Conservation (phyloP, 202 grass and related monocot genomes). For the Hordeum pubiflorum region DNA sequence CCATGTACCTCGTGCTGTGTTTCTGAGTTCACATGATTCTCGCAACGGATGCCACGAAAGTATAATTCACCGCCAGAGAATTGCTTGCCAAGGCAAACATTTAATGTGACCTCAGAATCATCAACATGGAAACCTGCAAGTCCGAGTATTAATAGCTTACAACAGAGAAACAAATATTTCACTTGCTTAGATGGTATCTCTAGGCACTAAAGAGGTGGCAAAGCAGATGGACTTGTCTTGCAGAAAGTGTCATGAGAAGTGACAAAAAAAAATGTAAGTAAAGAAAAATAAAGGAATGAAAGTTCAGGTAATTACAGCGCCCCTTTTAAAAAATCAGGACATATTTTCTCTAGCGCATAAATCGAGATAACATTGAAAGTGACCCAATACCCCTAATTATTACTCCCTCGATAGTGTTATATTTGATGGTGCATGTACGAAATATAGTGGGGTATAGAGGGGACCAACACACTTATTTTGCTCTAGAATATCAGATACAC, state of each 20-base stretch:
- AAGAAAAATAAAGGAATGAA: slow-evolving; percentile 6
- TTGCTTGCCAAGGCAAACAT: slow-evolving; percentile 94
- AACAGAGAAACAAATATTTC: not conserved
- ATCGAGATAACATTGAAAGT: not conserved
- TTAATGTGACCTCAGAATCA: slow-evolving; percentile 96
- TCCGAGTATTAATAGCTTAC: not conserved
- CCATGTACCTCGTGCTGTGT: slow-evolving; percentile 63
- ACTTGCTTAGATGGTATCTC: not conserved
- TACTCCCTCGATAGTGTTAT: not conserved
- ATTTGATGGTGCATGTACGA: not conserved
- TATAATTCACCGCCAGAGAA: slow-evolving; percentile 95
- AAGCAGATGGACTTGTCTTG: slow-evolving; percentile 14
- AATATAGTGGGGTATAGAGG: not conserved
- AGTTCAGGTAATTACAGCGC: not conserved
- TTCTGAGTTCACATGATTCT: slow-evolving; percentile 97
- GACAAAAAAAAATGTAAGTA: not conserved
- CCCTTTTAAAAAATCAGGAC: not conserved
- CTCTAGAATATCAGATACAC: not conserved
- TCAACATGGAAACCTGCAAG: slow-evolving; percentile 94
- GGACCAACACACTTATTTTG: not conserved
- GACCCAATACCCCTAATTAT: not conserved
- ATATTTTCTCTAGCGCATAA: not conserved
- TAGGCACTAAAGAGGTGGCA: slow-evolving; percentile 3
- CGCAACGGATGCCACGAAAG: slow-evolving; percentile 85
- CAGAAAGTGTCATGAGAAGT: not conserved